These are phyloP conservation scores for Herpetomonas tarakana DNA, from an alignment of 208 protist genomes.

Conservation along the genomic window DNA sequence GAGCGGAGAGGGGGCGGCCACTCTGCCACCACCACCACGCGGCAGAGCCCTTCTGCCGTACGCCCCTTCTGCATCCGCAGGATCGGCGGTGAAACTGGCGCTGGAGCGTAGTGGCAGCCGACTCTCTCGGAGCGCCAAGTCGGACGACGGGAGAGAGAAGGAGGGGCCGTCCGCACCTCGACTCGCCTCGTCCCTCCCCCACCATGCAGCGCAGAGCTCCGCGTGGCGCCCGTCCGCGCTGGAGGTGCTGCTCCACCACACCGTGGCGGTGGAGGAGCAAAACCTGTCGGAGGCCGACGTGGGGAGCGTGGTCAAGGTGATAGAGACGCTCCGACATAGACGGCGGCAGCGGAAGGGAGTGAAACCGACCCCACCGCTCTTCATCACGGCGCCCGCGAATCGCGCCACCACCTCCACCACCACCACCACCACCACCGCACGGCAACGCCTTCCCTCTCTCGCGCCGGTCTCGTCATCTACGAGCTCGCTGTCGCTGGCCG, in stretches of 20 bases:
- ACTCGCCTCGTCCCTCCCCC: too few relatives aligned
- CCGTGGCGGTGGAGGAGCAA: neutral
- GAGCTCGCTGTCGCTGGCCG: too few relatives aligned
- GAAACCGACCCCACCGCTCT: neutral
- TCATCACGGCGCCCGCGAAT: too few relatives aligned
- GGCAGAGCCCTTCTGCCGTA: neutral
- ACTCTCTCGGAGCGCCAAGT: too few relatives aligned
- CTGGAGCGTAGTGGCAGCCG: neutral
- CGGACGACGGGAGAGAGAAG: too few relatives aligned
- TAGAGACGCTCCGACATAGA: neutral
- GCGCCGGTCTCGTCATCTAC: too few relatives aligned
- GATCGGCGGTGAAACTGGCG: neutral
- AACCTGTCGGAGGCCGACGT: neutral
- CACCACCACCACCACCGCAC: neutral
- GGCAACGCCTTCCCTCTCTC: too few relatives aligned
- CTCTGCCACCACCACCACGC: neutral
- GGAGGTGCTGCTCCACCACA: neutral
- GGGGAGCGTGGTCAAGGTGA: neutral
- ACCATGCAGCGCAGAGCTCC: too few relatives aligned
- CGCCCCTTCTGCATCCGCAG: neutral
- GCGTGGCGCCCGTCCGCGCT: neutral
- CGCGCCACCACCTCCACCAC: neutral
- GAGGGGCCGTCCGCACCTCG: too few relatives aligned
- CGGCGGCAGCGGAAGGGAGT: neutral
- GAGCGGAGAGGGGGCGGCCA: too few relatives aligned